Conservation (phyloP, 306 rosid species). For the Vigna angularis region DNA sequence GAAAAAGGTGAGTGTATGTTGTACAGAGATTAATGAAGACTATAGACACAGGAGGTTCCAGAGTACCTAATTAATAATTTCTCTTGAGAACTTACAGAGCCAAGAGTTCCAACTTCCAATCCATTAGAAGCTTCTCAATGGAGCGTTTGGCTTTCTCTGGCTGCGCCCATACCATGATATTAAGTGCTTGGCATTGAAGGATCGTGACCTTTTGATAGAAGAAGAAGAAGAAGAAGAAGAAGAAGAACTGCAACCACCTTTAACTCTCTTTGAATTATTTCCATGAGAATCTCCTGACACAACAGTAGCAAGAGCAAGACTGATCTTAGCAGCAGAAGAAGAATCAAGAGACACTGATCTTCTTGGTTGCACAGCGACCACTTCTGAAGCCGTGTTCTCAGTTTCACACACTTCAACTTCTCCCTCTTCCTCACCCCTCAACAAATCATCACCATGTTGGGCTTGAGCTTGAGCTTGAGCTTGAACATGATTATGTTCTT, state of each 20-base stretch:
- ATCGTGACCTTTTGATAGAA: constrained; percentile 73
- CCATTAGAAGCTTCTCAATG: constrained; percentile 65
- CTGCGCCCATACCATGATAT: constrained; percentile 46
- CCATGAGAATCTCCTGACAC: constrained; percentile 30
- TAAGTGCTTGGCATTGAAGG: constrained; percentile 63
- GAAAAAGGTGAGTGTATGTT: not conserved
- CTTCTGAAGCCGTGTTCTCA: constrained; percentile 15
- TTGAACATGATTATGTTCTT: not conserved
- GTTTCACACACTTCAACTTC: constrained; percentile 32
- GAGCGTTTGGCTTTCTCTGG: constrained; percentile 52
- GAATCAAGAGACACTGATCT: constrained; percentile 82
- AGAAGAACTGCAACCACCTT: constrained; percentile 51
- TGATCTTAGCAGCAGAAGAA: constrained; percentile 56
- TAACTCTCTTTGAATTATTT: constrained; percentile 43
- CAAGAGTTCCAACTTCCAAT: not conserved
- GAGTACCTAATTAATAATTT: not conserved
- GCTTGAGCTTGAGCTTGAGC: not conserved
- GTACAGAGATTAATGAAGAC: not conserved
- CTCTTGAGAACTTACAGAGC: not conserved
- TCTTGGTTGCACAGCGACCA: constrained; percentile 45
- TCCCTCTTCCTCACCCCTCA: constrained; percentile 35
- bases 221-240: constrained; percentile 52
- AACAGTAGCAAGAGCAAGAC: constrained; percentile 41
- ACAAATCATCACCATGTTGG: not conserved
- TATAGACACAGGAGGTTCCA: not conserved